phyloP scores from a whole-genome alignment of 169 alveolate species.

The Sarcocystis neurona region DNA sequence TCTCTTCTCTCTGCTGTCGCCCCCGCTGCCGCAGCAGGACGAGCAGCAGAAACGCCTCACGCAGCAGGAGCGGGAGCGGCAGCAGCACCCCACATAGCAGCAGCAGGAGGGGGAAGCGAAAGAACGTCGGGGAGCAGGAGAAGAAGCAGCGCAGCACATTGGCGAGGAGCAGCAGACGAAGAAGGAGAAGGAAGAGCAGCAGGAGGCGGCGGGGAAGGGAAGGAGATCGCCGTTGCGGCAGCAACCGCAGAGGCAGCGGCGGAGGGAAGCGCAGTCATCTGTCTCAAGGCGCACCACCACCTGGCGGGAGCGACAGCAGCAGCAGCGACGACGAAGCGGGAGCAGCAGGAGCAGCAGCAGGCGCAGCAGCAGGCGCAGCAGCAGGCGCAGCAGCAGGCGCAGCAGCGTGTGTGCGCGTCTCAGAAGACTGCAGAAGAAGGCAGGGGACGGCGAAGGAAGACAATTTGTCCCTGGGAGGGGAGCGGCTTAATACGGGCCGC shows the following conservation, averaged over 20 bases:
- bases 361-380: neutral
- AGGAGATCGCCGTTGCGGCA: no score
- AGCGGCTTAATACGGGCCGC: slow-evolving; percentile 24
- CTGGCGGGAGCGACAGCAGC: neutral
- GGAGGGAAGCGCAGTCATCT: no score
- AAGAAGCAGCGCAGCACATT: neutral
- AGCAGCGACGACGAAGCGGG: neutral
- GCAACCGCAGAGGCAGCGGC: no score
- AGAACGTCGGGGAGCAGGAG: neutral
- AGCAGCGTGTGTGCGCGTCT: no score
- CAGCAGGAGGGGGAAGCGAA: neutral
- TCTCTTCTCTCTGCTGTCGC: neutral
- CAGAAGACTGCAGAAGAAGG: neutral
- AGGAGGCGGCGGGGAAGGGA: neutral
- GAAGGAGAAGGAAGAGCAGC: neutral
- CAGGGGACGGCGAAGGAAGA: neutral
- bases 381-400: neutral
- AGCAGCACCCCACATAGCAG: neutral
- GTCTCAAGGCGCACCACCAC: no score
- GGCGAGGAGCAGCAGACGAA: neutral
- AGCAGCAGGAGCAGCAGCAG: neutral
- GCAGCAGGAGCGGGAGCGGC: neutral
- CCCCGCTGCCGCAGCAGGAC: neutral
- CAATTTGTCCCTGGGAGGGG: slow-evolving; percentile 18
- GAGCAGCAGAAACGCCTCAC: neutral